phyloP scores from a whole-genome alignment of 768 basidiomycete genomes.

The Cystofilobasidium capitatum region DNA sequence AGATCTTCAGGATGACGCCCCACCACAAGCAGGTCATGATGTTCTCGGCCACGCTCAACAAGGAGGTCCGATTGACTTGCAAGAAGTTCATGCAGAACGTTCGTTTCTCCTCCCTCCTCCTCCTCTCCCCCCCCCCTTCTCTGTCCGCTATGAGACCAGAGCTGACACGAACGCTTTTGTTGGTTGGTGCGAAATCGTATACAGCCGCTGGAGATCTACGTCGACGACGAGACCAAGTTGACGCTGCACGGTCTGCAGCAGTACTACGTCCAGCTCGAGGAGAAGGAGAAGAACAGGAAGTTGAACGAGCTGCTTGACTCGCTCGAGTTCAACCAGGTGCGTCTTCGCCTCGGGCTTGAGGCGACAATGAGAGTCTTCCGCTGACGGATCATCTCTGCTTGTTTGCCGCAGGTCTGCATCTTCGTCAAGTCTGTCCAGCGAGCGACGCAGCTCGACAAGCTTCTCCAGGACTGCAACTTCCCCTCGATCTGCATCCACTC shows the following conservation, averaged over 20 bases:
- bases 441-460: slow-evolving; percentile 90
- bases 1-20: slow-evolving; percentile 96
- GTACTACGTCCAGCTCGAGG: slow-evolving; percentile 95
- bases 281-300: slow-evolving; percentile 91
- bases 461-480: slow-evolving; percentile 94
- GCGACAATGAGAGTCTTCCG: neutral
- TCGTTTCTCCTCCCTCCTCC: slow-evolving; percentile 40
- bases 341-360: slow-evolving; percentile 23
- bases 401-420: slow-evolving; percentile 71
- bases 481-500: slow-evolving; percentile 97
- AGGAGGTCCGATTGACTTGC: slow-evolving; percentile 94
- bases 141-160: neutral
- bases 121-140: too few species aligned
- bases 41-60: slow-evolving; percentile 96
- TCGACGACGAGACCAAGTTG: slow-evolving; percentile 97
- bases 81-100: slow-evolving; percentile 99
- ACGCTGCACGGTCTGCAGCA: slow-evolving; percentile 97
- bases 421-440: slow-evolving; percentile 98
- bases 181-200: too few species aligned
- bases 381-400: neutral
- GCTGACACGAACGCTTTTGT: slow-evolving; percentile 18
- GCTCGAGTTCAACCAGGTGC: slow-evolving; percentile 94
- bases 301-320: slow-evolving; percentile 89
- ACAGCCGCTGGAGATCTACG: slow-evolving; percentile 97
- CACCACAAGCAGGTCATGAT: slow-evolving; percentile 99